Evolutionary conservation across 148 eudicot genomes (phyloP).

Genomic region (Nepenthes gracilis): DNA sequence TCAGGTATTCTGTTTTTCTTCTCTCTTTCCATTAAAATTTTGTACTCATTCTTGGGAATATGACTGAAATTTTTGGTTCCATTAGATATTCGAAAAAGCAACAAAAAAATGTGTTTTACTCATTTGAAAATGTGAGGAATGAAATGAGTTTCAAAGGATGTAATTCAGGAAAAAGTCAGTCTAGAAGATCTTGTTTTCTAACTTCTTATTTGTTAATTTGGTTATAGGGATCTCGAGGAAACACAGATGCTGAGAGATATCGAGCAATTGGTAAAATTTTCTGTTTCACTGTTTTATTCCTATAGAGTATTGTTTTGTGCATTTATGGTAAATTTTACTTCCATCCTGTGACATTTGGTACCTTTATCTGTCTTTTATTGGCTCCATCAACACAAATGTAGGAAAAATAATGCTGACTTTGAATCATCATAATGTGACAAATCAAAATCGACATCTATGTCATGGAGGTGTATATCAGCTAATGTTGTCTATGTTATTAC

Average conservation of each 20-base stretch:
- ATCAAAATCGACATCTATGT: no score
- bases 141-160: no score
- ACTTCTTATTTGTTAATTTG: slow-evolving; percentile 1
- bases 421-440: no score
- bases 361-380: neutral
- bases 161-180: neutral
- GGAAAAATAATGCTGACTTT: no score
- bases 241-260: slow-evolving; percentile 30
- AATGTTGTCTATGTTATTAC: no score
- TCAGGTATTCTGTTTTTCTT: slow-evolving; percentile 22
- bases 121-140: no score
- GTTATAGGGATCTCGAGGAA: slow-evolving; percentile 26
- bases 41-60: neutral
- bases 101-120: no score
- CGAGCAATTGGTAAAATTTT: slow-evolving; percentile 27
- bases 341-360: neutral
- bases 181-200: neutral
- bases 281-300: neutral
- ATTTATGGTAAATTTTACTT: no score
- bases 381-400: no score
- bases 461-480: no score
- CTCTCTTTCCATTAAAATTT: neutral
- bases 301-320: neutral
- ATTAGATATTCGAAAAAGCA: no score
- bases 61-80: neutral